Conservation (phyloP, 768 basidiomycete genomes). For the Mycena galericulata region DNA sequence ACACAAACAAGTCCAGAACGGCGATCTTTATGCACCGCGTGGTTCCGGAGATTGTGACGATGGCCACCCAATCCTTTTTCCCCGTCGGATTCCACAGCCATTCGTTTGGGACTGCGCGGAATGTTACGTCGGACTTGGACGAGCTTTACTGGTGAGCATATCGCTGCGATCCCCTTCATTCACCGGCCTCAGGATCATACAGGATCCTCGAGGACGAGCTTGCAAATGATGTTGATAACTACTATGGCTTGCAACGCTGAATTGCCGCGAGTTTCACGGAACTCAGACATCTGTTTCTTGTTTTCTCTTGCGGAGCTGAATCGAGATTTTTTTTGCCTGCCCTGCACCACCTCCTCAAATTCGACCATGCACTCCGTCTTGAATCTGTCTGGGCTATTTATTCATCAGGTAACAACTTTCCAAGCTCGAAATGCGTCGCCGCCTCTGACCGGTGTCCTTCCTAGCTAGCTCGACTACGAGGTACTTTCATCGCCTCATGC, state of each 20-base stretch:
- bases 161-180: background rate
- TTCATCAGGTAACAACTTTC: too few relatives aligned
- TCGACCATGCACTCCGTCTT: too few relatives aligned
- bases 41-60: background rate
- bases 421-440: too few relatives aligned
- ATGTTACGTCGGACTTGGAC: conserved; percentile 6
- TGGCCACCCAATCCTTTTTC: background rate
- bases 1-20: background rate
- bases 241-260: conserved; percentile 16
- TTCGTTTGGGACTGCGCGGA: conserved; percentile 1
- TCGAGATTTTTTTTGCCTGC: too few relatives aligned
- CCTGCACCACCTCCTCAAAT: too few relatives aligned
- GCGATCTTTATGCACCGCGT: conserved; percentile 6
- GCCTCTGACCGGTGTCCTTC: too few relatives aligned
- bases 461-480: too few relatives aligned
- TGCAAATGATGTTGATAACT: conserved; percentile 14
- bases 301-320: too few relatives aligned
- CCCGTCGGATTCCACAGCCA: background rate
- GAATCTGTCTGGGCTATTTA: too few relatives aligned
- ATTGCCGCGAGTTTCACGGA: background rate
- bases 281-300: background rate
- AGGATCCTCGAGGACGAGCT: conserved; percentile 15
- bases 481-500: too few relatives aligned
- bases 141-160: conserved; percentile 17
- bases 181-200: background rate